These are phyloP conservation scores for Aechmea fasciata DNA, from an alignment of 176 grass and related monocot genomes.

Conservation along the genomic window DNA sequence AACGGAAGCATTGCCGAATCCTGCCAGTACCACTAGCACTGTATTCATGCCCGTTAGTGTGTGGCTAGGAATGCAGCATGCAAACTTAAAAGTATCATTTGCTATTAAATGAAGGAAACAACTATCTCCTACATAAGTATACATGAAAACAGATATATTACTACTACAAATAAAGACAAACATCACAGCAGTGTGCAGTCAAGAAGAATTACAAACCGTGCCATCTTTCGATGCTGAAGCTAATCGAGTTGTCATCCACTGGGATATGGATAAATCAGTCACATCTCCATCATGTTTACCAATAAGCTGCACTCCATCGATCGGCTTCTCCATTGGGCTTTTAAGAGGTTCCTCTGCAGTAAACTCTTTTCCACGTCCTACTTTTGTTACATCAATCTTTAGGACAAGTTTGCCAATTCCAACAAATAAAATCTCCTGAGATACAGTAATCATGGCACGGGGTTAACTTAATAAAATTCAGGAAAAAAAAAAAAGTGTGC, in stretches of 20 bases:
- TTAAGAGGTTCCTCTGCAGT: slow-evolving; percentile 55
- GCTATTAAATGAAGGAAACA: too few species aligned
- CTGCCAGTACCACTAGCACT: too few species aligned
- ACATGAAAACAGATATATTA: too few species aligned
- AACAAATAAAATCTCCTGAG: slow-evolving; percentile 83
- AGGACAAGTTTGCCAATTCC: slow-evolving; percentile 70
- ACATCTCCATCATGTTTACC: slow-evolving; percentile 89
- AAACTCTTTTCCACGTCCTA: slow-evolving; percentile 68
- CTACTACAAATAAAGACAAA: too few species aligned
- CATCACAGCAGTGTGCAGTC: slow-evolving; percentile 10
- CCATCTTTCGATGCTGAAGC: slow-evolving; percentile 95
- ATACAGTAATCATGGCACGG: background rate
- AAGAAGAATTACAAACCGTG: slow-evolving; percentile 46
- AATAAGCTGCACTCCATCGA: slow-evolving; percentile 58
- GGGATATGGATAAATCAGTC: slow-evolving; percentile 81
- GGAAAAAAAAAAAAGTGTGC: slow-evolving; percentile 18
- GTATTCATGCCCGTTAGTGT: too few species aligned
- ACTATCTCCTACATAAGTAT: too few species aligned
- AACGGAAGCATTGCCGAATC: too few species aligned
- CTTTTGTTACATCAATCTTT: slow-evolving; percentile 73
- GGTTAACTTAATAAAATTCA: slow-evolving; percentile 1
- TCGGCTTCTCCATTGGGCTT: slow-evolving; percentile 54
- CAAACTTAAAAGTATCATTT: too few species aligned
- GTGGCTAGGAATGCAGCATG: too few species aligned
- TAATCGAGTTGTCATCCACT: slow-evolving; percentile 93